Percentiles rank a stretch among this genome's conserved stretches.
phyloP scores from a whole-genome alignment of 345 rosid species.

The Arabidopsis suecica region DNA sequence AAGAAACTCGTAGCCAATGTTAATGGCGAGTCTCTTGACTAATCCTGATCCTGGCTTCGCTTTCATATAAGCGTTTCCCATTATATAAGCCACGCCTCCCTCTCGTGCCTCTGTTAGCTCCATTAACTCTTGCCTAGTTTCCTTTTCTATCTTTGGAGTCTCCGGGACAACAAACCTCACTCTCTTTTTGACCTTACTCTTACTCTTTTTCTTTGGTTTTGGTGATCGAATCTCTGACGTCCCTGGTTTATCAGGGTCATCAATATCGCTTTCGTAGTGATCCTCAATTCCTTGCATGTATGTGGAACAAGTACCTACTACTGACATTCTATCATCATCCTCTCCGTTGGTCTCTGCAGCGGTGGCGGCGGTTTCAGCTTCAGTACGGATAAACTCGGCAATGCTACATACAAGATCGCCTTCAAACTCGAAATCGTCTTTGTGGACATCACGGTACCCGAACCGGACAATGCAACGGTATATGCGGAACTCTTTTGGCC shows the following conservation, averaged over 20 bases:
- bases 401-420: slow-evolving; percentile 87
- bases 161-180: slow-evolving; percentile 84
- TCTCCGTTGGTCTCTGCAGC: slow-evolving; percentile 27
- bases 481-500: slow-evolving; percentile 75
- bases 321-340: slow-evolving; percentile 71
- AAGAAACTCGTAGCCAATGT: slow-evolving; percentile 80
- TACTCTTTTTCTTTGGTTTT: slow-evolving; percentile 51
- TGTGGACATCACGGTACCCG: slow-evolving; percentile 90
- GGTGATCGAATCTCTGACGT: slow-evolving; percentile 76
- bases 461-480: slow-evolving; percentile 94
- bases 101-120: slow-evolving; percentile 88
- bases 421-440: slow-evolving; percentile 91
- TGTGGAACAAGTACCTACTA: slow-evolving; percentile 77
- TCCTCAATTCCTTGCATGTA: slow-evolving; percentile 68
- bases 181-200: slow-evolving; percentile 56
- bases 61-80: slow-evolving; percentile 80
- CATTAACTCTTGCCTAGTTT: slow-evolving; percentile 65
- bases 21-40: slow-evolving; percentile 69
- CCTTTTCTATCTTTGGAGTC: slow-evolving; percentile 65
- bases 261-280: slow-evolving; percentile 28
- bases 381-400: slow-evolving; percentile 79
- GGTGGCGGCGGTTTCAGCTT: slow-evolving; percentile 36
- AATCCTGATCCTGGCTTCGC: slow-evolving; percentile 83
- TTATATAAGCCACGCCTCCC: slow-evolving; percentile 84
- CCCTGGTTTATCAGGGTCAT: slow-evolving; percentile 53